phyloP scores from a whole-genome alignment of 768 basidiomycete genomes.

The Russula foetens region DNA sequence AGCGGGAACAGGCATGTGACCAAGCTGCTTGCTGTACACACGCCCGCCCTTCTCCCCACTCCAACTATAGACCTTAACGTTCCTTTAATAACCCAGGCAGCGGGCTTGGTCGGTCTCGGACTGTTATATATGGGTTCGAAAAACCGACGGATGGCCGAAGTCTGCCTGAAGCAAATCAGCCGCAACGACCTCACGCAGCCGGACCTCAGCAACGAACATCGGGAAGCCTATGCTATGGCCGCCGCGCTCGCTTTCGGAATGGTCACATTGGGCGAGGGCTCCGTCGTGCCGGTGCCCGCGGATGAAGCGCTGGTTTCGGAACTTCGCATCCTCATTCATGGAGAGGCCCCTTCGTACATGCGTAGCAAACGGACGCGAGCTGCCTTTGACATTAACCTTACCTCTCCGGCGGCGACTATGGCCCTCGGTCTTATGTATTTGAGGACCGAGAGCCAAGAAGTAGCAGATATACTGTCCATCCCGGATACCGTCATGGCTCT shows the following conservation, averaged over 20 bases:
- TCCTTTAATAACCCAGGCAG: conserved; percentile 80
- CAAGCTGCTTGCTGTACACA: conserved; percentile 86
- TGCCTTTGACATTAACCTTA: conserved; percentile 79
- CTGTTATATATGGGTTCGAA: conserved; percentile 84
- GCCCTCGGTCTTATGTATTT: conserved; percentile 93
- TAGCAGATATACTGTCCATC: conserved; percentile 78
- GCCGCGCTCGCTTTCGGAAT: conserved; percentile 90
- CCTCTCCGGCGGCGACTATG: conserved; percentile 85
- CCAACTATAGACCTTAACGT: conserved; percentile 86
- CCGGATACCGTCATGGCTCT: conserved; percentile 75
- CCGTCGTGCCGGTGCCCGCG: conserved; percentile 50
- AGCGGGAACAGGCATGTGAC: conserved; percentile 82
- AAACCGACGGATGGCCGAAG: conserved; percentile 88
- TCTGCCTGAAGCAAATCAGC: conserved; percentile 78
- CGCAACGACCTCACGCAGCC: conserved; percentile 69
- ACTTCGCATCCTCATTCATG: conserved; percentile 68
- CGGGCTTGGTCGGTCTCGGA: conserved; percentile 82
- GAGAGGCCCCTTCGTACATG: conserved; percentile 43
- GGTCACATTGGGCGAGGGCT: conserved; percentile 90
- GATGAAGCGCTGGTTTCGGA: conserved; percentile 63
- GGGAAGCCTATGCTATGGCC: conserved; percentile 87
- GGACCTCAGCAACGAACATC: conserved; percentile 80
- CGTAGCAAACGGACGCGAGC: conserved; percentile 32
- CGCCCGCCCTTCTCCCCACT: conserved; percentile 84
- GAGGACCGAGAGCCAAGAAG: conserved; percentile 71